Base-by-base conservation (phyloP, 139 green algal species). In the Zygnema cylindricum region DNA sequence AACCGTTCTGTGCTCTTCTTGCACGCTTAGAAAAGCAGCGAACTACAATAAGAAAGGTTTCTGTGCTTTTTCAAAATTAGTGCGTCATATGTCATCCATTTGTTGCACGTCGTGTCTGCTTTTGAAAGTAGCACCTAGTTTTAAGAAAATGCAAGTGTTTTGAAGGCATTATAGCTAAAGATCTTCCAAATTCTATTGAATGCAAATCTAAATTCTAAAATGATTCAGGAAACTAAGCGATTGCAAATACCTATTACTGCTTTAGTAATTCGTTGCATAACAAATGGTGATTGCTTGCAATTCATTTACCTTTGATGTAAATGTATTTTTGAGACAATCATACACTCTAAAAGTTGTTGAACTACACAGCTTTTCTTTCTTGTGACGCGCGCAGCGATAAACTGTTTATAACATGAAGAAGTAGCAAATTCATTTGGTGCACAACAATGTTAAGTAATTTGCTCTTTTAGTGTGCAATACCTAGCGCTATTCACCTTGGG, bases 221-320 rank as follows among this genome's bases (percentile, higher is more conserved):
- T 63, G 76, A 86, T 86, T 63, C 43, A 86, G 55, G 81, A 86
- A 36, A 63, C 81, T 57, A 78, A 79, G 36, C 43, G 42, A 40
- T 38, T 63, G 25, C 81, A 86, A 76, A 86, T 86, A 86, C 81
- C 81, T 76, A 86, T 86, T 33, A 86, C 77, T 78, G 76, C 81
- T 30, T 36, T 86, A 76, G 81, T 78, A 86, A 86, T 78, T 1
- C 38, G 55, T 43, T 78, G 7, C 43, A 86, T 86, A 77, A 86
- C 38, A 36, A 86, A 86, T 86, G 41, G 57, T 33, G 43, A 86
- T 33, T 86, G 57, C 57, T 23, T 86, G 55, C 81, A 78, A 32
- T 86, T 86, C 77, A 40, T 86, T 33, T 77, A 87, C 77, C n/a
- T 87, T 38, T 1, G 57, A 69, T 87, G 81, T 78, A 87, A 87